Percentiles rank a stretch among this genome's conserved stretches.
These are phyloP conservation scores for Cydonia oblonga DNA, from an alignment of 331 rosid species.

Conservation along the genomic window DNA sequence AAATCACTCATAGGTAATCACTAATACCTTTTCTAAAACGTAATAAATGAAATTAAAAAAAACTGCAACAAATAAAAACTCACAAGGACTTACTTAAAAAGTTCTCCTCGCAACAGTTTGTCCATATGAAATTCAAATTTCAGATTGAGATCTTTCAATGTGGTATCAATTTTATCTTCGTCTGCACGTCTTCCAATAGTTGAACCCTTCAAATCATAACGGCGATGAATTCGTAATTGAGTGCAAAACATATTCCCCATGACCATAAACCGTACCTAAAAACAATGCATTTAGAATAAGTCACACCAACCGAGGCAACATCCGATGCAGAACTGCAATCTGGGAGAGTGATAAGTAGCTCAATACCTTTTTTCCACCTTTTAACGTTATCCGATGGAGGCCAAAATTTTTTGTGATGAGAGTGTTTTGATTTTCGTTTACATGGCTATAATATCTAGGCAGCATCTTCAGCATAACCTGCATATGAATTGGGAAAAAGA, in stretches of 20 bases:
- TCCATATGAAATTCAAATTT: slow-evolving; percentile 72
- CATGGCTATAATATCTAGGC: slow-evolving; percentile 59
- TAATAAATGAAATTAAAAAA: no score
- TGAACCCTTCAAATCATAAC: slow-evolving; percentile 88
- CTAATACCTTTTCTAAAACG: background rate
- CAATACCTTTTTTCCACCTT: slow-evolving; percentile 62
- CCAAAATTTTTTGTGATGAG: slow-evolving; percentile 82
- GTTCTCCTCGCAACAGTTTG: slow-evolving; percentile 58
- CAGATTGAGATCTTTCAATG: slow-evolving; percentile 75
- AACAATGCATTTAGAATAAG: slow-evolving; percentile 12
- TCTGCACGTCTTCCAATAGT: slow-evolving; percentile 60
- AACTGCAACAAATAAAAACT: background rate
- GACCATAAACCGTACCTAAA: slow-evolving; percentile 76
- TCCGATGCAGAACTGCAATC: slow-evolving; percentile 1
- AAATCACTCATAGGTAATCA: background rate
- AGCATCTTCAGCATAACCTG: slow-evolving; percentile 79
- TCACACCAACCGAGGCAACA: background rate
- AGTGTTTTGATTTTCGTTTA: slow-evolving; percentile 60
- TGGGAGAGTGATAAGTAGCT: background rate
- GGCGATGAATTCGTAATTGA: slow-evolving; percentile 63
- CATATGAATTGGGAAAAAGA: background rate
- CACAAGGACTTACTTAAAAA: slow-evolving; percentile 46
- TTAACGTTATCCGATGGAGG: slow-evolving; percentile 58
- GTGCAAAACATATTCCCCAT: slow-evolving; percentile 94
- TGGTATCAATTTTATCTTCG: slow-evolving; percentile 41